Base-by-base conservation (phyloP, 2,329 filamentous ascomycete species). In the Berkeleyomyces basicola region DNA sequence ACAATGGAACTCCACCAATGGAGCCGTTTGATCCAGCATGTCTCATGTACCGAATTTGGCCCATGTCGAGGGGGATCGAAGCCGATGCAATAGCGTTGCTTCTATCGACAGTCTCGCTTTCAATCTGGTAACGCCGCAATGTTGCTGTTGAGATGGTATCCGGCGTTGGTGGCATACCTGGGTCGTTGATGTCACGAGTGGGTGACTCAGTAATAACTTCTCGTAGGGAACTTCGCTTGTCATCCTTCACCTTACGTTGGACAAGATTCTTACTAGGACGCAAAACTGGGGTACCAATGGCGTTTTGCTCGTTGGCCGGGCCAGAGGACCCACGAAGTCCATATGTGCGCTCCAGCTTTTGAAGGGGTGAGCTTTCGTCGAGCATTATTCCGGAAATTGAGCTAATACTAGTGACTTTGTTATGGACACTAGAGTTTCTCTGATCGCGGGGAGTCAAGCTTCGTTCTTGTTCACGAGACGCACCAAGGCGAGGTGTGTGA, bases 81-180 rank as follows among this genome's bases (percentile, higher is more conserved):
- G 51, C 57, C 6, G 61, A 47, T n/a, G 44, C 36, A 11, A 62
- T 49, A 57, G 63, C 63, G 14, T 42, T 53, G 37, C 44, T 62
- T 7, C 63, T 47, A 33, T 62, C 60, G 36, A 62, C 44, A 14
- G 58, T 76, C 51, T 82, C 80, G 61, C 77, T 75, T 0, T 79
- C 82, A 58, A 74, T 75, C 65, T 80, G 75, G 64, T 76, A 78
- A 11, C 75, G 74, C 4, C 76, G 74, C 42, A 83, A 72, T 0
- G 79, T 81, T 1, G 78, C 78, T 1, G 79, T 81, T 1, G 81
- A 81, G 23, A 82, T 79, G 0, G 81, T 83, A 66, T 83, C 81
- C 0, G 81, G 81, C 0, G 81, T 83, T 0, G 81, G 81, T 7
- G 81, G 81, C 1, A 83, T 71, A 16, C 70, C 71, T 16, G 77